Evolutionary conservation across 2,329 filamentous ascomycete genomes (phyloP).

Genomic region (Calonectria pseudoreteaudii): DNA sequence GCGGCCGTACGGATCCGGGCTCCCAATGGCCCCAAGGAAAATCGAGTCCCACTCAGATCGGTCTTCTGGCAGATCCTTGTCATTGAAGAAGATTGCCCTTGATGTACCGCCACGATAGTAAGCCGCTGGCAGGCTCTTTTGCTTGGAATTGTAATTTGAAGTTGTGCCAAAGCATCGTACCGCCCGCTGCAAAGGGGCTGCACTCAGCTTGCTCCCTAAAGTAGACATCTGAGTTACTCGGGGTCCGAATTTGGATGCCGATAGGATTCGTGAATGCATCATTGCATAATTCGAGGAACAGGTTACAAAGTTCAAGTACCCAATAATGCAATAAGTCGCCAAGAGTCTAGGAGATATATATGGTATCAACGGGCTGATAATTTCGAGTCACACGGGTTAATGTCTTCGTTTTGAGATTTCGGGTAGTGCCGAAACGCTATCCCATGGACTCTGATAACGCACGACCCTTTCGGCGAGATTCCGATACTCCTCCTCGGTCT

Average conservation of each 20-base stretch:
- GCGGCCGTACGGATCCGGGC: slow-evolving; percentile 72
- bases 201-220: neutral
- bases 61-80: slow-evolving; percentile 22
- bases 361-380: neutral
- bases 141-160: neutral
- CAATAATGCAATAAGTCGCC: too few species aligned
- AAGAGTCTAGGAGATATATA: neutral
- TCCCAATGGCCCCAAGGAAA: slow-evolving; percentile 69
- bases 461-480: neutral
- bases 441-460: too few species aligned
- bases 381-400: neutral
- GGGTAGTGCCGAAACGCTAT: neutral
- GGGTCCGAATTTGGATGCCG: neutral
- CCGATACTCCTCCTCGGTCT: neutral
- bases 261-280: neutral
- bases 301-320: neutral
- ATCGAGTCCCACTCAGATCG: slow-evolving; percentile 51
- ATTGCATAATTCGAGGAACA: too few species aligned
- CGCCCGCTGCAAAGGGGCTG: neutral
- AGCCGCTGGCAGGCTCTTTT: slow-evolving; percentile 57
- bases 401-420: neutral
- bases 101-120: slow-evolving; percentile 76
- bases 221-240: neutral
- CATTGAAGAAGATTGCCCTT: slow-evolving; percentile 62
- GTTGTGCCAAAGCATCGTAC: neutral